Evolutionary conservation across 208 protist genomes (phyloP), one percentile per base, ranked within the genome.

Genomic region (Angomonas deanei): DNA sequence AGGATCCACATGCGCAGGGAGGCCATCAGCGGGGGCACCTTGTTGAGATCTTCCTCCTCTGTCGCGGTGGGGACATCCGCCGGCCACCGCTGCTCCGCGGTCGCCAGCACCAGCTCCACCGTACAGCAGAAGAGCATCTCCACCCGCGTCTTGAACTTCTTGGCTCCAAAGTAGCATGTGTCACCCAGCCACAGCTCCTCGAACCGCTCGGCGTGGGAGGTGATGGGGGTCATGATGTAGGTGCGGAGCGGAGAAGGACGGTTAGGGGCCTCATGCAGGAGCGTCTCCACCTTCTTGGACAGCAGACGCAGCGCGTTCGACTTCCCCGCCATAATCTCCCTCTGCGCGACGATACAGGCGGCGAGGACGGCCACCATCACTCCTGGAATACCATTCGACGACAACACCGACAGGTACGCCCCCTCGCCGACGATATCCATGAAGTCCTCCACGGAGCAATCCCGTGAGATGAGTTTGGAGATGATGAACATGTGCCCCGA

Each of bases 151-250:
- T 74, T 71, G 39, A 92, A 94, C 72, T 94, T 94, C 48, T 80
- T 75, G 24, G 64, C 56, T 10, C n/a, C n/a, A 42, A 56, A 46
- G 48, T 65, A 46, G 6, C 39, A 36, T 26, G 76, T 80, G 46
- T 58, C 53, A 11, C 68, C 60, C 13, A 92, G 54, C 88, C 88
- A 94, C 13, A 94, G 76, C 60, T 86, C 84, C 24, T 75, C 53
- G 68, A 94, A 94, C n/a, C 84, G 81, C 62, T 90, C 85, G 1
- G 76, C 68, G 62, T 94, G 76, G 21, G 72, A 89, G 55, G 53
- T 48, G 4, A 76, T 67, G n/a, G 42, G 53, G 23, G 70, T 68
- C 33, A 72, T 19, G 23, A 92, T 26, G 68, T 81, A 94, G 10
- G 52, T 31, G n/a, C 78, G 78, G 46, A 92, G 74, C 24, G 76